These are phyloP conservation scores for Orbilia quercus DNA, from an alignment of 2,329 filamentous ascomycete genomes.

Conservation along the genomic window DNA sequence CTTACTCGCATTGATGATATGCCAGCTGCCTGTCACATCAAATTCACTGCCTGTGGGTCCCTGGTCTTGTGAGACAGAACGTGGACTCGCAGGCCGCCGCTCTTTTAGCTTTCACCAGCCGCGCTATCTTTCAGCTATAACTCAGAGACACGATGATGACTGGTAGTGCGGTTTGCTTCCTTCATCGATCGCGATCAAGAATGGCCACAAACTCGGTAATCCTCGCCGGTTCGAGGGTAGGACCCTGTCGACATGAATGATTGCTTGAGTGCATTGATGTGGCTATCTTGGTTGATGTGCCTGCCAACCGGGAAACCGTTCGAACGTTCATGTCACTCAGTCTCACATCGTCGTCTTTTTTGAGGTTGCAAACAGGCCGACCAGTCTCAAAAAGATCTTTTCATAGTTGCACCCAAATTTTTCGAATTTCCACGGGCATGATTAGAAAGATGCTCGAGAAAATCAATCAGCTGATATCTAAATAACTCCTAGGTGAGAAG, in stretches of 20 bases:
- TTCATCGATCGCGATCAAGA: slow-evolving; percentile 18
- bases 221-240: background rate
- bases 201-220: slow-evolving; percentile 18
- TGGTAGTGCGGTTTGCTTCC: slow-evolving; percentile 9
- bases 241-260: background rate
- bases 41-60: slow-evolving; percentile 20
- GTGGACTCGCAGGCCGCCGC: background rate
- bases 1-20: slow-evolving; percentile 48
- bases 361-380: background rate
- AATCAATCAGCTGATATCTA: slow-evolving; percentile 3
- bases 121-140: too few species aligned
- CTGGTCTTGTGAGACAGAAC: slow-evolving; percentile 32
- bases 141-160: slow-evolving; percentile 3
- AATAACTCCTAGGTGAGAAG: slow-evolving; percentile 8
- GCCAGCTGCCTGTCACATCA: slow-evolving; percentile 49
- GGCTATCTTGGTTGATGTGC: slow-evolving; percentile 1
- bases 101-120: slow-evolving; percentile 1
- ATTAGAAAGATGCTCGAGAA: slow-evolving; percentile 8
- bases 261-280: slow-evolving; percentile 2
- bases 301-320: background rate
- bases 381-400: slow-evolving; percentile 1
- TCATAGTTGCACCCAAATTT: too few species aligned
- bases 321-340: background rate
- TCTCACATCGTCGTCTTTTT: slow-evolving; percentile 25
- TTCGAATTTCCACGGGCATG: background rate